Base-by-base conservation (phyloP, 192 early-diverging fungal species). In the Backusella tuberculispora region DNA sequence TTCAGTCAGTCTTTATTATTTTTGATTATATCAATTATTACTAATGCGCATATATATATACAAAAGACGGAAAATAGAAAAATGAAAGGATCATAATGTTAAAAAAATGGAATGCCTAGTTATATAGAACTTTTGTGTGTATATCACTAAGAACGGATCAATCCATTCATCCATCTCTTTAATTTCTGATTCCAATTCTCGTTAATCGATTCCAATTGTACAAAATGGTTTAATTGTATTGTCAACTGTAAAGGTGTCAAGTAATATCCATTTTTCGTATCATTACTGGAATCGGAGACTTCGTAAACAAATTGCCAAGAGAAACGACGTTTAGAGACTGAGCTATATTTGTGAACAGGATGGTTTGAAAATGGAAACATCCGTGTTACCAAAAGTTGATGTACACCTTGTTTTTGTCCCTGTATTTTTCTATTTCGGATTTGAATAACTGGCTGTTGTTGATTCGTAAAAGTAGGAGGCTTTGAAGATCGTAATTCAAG, bases 371-470 rank as follows among this genome's bases (percentile, higher is more conserved):
- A 53, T 53, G 50, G 50, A 53, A 53, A n/a, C 21, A 53, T 10
- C 50, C n/a, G 50, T 10, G 50, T 53, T 53, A 53, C 50, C 21
- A 53, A 21, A 21, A 53, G 19, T 0, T n/a, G n/a, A 24, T 53
- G 21, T 53, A 53, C 50, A 53, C 50, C 50, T 53, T 53, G 50
- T 53, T 53, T 53, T 17, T 53, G n/a, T 10, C 50, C 50, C 50
- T 53, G 50, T 0, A 53, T 53, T 53, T 53, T 53, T 53, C 19
- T 53, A 53, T 53, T 53, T 24, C 50, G 5, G 17, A 53, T 53
- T 7, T 53, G 50, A 53, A 53, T 53, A 17, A 53, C 50, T 53
- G 50, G n/a, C 21, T 2, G 2, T 34, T 34, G 29, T 1, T 34
- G 29, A 34, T 21, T 53, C 50, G n/a, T 53, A 19, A 19, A 53